Evolutionary conservation across 2,329 filamentous ascomycete genomes (phyloP).

Genomic region (Cucurbitaria berberidis): DNA sequence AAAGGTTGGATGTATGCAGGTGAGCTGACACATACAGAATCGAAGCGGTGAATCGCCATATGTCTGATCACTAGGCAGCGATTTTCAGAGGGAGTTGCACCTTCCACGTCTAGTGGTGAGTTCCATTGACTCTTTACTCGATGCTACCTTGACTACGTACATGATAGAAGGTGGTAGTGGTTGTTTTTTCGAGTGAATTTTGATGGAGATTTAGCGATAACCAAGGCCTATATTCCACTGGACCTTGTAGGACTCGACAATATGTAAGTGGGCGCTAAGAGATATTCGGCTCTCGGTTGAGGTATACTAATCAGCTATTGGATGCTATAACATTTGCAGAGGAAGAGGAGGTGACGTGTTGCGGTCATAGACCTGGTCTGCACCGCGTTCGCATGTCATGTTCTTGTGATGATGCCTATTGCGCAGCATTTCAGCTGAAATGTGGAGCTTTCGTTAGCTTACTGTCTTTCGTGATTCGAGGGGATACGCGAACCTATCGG

Average conservation of each 20-base stretch:
- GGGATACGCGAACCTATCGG: background rate
- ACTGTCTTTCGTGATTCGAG: background rate
- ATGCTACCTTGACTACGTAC: background rate
- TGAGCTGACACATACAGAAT: conserved; percentile 5
- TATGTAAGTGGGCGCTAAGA: background rate
- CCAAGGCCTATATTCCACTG: background rate
- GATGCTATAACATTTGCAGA: background rate
- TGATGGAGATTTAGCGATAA: background rate
- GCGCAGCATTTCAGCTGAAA: background rate
- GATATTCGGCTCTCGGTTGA: background rate
- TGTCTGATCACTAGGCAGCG: background rate
- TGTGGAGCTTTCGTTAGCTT: background rate
- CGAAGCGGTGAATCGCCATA: background rate
- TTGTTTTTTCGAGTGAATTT: background rate
- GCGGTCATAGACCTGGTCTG: conserved; percentile 3
- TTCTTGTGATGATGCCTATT: background rate
- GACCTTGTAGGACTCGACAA: background rate
- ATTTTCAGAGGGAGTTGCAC: background rate
- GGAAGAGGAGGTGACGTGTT: background rate
- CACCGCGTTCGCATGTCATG: background rate
- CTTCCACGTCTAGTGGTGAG: background rate
- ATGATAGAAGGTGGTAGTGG: background rate
- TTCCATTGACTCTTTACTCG: background rate
- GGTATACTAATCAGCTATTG: background rate
- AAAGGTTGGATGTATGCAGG: background rate